Percentiles rank a stretch among this genome's conserved stretches.
phyloP scores from a whole-genome alignment of 108 stramenopile species.

The Stephanodiscus minutulus region DNA sequence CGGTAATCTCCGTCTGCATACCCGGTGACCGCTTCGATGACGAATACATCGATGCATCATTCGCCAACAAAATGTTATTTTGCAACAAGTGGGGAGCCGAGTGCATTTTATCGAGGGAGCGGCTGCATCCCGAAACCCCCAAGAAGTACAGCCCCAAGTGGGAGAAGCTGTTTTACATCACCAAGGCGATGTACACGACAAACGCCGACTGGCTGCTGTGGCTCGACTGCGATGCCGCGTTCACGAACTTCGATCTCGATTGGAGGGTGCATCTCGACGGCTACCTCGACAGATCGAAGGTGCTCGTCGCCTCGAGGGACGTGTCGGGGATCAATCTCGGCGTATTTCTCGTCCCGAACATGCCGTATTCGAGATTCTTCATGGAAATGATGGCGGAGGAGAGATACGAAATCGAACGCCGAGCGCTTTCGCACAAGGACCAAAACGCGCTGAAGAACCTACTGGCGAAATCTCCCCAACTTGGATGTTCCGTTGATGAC shows the following conservation, averaged over 20 bases:
- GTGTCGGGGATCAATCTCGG: slow-evolving; percentile 29
- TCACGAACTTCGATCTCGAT: slow-evolving; percentile 39
- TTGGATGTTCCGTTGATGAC: not conserved
- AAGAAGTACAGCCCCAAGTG: not conserved
- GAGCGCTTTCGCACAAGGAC: slow-evolving; percentile 15
- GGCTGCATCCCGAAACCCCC: not conserved
- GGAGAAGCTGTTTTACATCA: slow-evolving; percentile 34
- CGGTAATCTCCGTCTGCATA: slow-evolving; percentile 30
- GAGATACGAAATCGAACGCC: slow-evolving; percentile 1
- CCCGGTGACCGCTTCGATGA: slow-evolving; percentile 17
- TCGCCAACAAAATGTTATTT: slow-evolving; percentile 14
- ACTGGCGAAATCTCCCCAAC: slow-evolving; percentile 3
- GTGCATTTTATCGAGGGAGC: slow-evolving; percentile 18
- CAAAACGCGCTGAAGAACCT: slow-evolving; percentile 23
- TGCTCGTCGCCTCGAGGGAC: slow-evolving; percentile 23
- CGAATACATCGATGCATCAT: slow-evolving; percentile 22
- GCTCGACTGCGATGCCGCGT: slow-evolving; percentile 42
- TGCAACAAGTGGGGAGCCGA: slow-evolving; percentile 14
- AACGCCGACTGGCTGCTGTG: slow-evolving; percentile 32
- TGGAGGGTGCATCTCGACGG: slow-evolving; percentile 14
- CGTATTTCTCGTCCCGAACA: slow-evolving; percentile 30
- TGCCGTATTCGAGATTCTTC: slow-evolving; percentile 1
- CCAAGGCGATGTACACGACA: not conserved
- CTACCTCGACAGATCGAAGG: slow-evolving; percentile 16
- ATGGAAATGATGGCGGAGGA: slow-evolving; percentile 19